Evolutionary conservation across 192 early-diverging fungal genomes (phyloP).

Genomic region (Coemansia sp.): DNA sequence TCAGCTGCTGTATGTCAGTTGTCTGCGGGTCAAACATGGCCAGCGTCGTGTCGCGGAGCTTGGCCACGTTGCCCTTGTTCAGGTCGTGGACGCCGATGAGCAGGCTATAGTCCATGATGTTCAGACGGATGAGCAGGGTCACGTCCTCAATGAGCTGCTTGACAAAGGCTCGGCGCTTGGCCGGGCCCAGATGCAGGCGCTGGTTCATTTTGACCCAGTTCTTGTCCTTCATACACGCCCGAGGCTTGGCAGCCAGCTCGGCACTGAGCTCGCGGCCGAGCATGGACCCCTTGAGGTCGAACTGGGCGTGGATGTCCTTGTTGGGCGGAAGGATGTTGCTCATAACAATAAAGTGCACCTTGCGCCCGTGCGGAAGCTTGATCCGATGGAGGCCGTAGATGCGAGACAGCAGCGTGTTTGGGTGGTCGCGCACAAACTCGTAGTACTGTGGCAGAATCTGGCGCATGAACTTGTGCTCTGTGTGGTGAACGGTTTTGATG

Average conservation of each 20-base stretch:
- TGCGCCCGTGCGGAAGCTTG: slow-evolving; percentile 87
- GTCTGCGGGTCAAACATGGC: slow-evolving; percentile 75
- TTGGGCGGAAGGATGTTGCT: slow-evolving; percentile 97
- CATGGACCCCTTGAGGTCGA: slow-evolving; percentile 94
- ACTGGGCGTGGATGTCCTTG: slow-evolving; percentile 94
- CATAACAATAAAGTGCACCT: slow-evolving; percentile 99
- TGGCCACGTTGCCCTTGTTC: slow-evolving; percentile 78
- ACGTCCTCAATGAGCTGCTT: slow-evolving; percentile 89
- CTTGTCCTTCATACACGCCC: slow-evolving; percentile 94
- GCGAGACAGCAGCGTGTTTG: slow-evolving; percentile 89
- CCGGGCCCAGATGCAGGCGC: slow-evolving; percentile 78
- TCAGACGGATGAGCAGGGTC: slow-evolving; percentile 66
- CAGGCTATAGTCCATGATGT: slow-evolving; percentile 99
- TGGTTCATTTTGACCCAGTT: slow-evolving; percentile 86
- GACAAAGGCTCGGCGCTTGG: slow-evolving; percentile 76
- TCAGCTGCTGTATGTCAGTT: slow-evolving; percentile 43
- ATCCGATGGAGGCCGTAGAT: slow-evolving; percentile 96
- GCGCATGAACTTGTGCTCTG: slow-evolving; percentile 93
- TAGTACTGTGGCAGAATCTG: slow-evolving; percentile 86
- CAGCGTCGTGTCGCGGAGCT: slow-evolving; percentile 89
- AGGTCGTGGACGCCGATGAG: slow-evolving; percentile 91
- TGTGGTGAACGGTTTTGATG: slow-evolving; percentile 96
- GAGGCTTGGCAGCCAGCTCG: slow-evolving; percentile 73
- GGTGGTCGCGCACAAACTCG: slow-evolving; percentile 84
- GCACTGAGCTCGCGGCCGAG: slow-evolving; percentile 80